These are phyloP conservation scores for Neocucurbitaria cava DNA, from an alignment of 2,329 filamentous ascomycete genomes.

Conservation along the genomic window DNA sequence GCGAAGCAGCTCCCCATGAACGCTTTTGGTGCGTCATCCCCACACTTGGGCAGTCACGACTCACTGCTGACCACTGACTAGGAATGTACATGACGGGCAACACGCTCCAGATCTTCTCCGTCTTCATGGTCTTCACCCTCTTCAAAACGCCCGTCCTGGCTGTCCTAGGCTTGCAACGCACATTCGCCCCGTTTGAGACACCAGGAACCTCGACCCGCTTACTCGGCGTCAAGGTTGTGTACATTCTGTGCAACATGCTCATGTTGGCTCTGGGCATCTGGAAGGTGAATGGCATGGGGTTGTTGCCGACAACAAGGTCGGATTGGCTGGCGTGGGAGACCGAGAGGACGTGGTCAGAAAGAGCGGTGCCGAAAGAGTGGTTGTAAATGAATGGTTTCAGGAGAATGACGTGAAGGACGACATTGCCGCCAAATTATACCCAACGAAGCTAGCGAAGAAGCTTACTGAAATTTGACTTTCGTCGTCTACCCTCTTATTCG, in stretches of 20 bases:
- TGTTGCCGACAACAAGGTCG: conserved; percentile 94
- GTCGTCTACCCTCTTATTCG: neutral
- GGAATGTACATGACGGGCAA: conserved; percentile 99
- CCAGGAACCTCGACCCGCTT: conserved; percentile 76
- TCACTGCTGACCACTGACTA: conserved; percentile 16
- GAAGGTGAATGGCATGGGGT: conserved; percentile 96
- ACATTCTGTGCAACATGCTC: conserved; percentile 84
- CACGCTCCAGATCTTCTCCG: conserved; percentile 96
- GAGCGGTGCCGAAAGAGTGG: conserved; percentile 47
- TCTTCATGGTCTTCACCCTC: conserved; percentile 99
- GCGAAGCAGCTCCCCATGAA: conserved; percentile 98
- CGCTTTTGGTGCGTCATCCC: conserved; percentile 71
- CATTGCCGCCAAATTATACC: neutral
- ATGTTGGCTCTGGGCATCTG: conserved; percentile 87
- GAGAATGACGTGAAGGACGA: neutral
- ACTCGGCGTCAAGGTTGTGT: conserved; percentile 83
- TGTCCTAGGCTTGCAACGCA: conserved; percentile 79
- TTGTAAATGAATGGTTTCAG: conserved; percentile 22
- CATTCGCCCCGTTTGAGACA: conserved; percentile 91
- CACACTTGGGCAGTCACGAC: neutral
- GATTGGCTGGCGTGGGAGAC: conserved; percentile 98
- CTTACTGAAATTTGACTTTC: neutral
- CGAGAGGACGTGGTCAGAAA: conserved; percentile 60
- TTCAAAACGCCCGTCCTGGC: conserved; percentile 96
- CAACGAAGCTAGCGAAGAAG: neutral